phyloP scores from a whole-genome alignment of 306 rosid genomes.

The Prunus davidiana region DNA sequence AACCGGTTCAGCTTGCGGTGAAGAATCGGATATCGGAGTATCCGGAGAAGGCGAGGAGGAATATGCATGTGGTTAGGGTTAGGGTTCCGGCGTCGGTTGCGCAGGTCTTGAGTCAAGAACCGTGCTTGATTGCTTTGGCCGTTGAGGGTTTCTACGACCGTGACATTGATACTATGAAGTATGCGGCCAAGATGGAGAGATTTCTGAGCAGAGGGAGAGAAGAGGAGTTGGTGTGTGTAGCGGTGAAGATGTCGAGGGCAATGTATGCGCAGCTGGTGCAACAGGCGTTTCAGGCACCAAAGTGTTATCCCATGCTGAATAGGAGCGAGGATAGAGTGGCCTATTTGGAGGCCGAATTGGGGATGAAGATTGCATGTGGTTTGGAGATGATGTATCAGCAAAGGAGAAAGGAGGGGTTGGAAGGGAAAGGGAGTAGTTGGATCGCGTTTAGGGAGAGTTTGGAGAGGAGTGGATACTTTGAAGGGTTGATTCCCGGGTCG shows the following conservation, averaged over 20 bases:
- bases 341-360: conserved; percentile 68
- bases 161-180: conserved; percentile 78
- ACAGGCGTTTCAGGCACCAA: conserved; percentile 84
- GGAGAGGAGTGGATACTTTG: conserved; percentile 74
- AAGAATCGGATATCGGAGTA: conserved; percentile 56
- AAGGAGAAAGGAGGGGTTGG: conserved; percentile 59
- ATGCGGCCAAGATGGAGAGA: conserved; percentile 73
- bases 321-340: conserved; percentile 26
- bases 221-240: conserved; percentile 57
- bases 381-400: conserved; percentile 94
- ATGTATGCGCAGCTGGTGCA: conserved; percentile 90
- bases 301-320: conserved; percentile 64
- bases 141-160: conserved; percentile 92
- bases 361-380: conserved; percentile 92
- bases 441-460: conserved; percentile 66
- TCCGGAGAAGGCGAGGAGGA: conserved; percentile 55
- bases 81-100: conserved; percentile 80
- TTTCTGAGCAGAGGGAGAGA: conserved; percentile 54
- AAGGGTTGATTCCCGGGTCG: conserved; percentile 76
- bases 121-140: conserved; percentile 65
- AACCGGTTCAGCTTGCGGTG: conserved; percentile 54
- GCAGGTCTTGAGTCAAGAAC: conserved; percentile 61
- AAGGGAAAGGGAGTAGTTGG: conserved; percentile 74
- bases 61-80: conserved; percentile 63
- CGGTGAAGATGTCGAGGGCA: conserved; percentile 85